A percentile compares a stretch with the other conserved stretches of the same genome.
Conservation (phyloP, 2,329 filamentous ascomycete genomes). For the Lasiodiplodia theobromae region DNA sequence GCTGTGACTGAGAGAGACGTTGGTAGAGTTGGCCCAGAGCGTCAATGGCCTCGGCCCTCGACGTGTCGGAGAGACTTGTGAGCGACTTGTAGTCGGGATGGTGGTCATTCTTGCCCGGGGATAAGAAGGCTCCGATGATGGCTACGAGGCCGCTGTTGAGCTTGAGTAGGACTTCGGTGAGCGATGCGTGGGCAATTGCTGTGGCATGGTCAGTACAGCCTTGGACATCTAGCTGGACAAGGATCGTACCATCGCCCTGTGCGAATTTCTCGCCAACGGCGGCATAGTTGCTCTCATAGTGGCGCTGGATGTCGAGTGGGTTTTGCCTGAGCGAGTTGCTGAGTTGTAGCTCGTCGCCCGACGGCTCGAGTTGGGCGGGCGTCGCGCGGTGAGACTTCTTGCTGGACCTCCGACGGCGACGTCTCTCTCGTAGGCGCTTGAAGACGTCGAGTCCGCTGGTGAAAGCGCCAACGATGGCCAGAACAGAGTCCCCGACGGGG, state of each 20-base stretch:
- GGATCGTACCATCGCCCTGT: conserved; percentile 52
- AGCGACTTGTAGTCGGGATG: conserved; percentile 54
- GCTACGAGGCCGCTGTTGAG: conserved; percentile 56
- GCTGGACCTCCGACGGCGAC: conserved; percentile 40
- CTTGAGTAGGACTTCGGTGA: conserved; percentile 54
- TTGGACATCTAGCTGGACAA: neutral
- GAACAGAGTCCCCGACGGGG: conserved; percentile 38
- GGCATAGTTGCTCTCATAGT: conserved; percentile 49
- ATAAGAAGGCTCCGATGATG: conserved; percentile 55
- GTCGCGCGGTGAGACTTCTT: conserved; percentile 16
- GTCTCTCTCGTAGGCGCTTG: conserved; percentile 48
- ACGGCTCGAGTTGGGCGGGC: conserved; percentile 15
- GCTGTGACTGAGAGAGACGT: conserved; percentile 47
- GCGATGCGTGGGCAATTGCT: conserved; percentile 56
- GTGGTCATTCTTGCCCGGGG: conserved; percentile 44
- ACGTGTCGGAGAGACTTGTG: conserved; percentile 54
- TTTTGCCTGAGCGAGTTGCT: conserved; percentile 50
- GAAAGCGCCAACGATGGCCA: conserved; percentile 54
- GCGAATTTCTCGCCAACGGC: conserved; percentile 50
- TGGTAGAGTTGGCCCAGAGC: conserved; percentile 51
- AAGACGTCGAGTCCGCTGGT: conserved; percentile 55
- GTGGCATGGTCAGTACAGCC: conserved; percentile 31
- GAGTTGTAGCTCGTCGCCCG: conserved; percentile 48
- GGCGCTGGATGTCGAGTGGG: conserved; percentile 51
- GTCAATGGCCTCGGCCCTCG: conserved; percentile 53